phyloP scores from a whole-genome alignment of 768 basidiomycete species.

The Boletus insuetus region DNA sequence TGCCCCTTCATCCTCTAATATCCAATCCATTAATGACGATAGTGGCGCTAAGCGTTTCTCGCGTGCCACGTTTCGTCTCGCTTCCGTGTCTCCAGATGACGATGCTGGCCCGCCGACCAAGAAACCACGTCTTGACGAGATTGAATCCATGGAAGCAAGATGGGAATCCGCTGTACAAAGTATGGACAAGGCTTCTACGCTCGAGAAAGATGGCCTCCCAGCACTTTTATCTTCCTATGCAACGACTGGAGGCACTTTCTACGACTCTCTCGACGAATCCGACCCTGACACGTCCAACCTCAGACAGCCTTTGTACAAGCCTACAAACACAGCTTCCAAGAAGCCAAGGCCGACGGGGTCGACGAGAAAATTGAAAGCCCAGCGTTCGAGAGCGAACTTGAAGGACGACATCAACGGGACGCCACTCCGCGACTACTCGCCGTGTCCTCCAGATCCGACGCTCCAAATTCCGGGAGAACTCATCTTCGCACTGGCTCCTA shows the following conservation, averaged over 20 bases:
- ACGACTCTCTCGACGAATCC: conserved; percentile 28
- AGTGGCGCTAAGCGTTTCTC: conserved; percentile 44
- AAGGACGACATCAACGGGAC: conserved; percentile 9
- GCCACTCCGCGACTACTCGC: conserved; percentile 30
- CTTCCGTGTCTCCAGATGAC: conserved; percentile 5
- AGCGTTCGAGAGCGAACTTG: conserved; percentile 16
- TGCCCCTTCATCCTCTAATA: conserved; percentile 37
- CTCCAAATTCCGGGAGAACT: conserved; percentile 68
- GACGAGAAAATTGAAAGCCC: conserved; percentile 13
- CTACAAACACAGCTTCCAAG: background rate
- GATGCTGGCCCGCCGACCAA: conserved; percentile 40
- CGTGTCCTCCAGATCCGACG: conserved; percentile 45
- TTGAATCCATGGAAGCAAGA: conserved; percentile 27
- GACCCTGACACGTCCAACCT: conserved; percentile 17
- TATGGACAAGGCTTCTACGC: conserved; percentile 42
- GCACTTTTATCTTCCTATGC: conserved; percentile 35
- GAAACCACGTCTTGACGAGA: conserved; percentile 39
- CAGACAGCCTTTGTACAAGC: conserved; percentile 1
- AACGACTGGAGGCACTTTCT: conserved; percentile 16
- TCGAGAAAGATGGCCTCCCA: conserved; percentile 50
- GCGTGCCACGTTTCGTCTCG: conserved; percentile 33
- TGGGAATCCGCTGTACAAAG: conserved; percentile 51
- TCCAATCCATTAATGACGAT: conserved; percentile 38
- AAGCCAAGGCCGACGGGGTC: conserved; percentile 10
- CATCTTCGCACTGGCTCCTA: conserved; percentile 46